Conservation (phyloP, 2,329 filamentous ascomycete genomes). For the Exserohilum rostratum region DNA sequence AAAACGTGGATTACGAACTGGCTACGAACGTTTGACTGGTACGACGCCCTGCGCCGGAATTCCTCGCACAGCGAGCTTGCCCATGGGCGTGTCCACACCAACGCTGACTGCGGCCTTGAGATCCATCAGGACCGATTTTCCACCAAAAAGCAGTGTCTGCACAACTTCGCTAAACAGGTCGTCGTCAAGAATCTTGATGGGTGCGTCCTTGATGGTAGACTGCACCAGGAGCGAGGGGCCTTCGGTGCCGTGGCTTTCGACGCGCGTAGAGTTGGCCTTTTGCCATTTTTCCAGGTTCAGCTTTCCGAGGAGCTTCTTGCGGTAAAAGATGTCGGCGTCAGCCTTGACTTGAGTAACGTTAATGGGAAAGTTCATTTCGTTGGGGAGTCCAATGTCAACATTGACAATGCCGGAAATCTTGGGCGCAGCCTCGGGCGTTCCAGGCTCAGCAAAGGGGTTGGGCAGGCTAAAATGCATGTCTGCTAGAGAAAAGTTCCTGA, state of each 20-base stretch:
- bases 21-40: constrained; percentile 90
- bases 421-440: constrained; percentile 73
- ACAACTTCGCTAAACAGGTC: constrained; percentile 81
- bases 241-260: constrained; percentile 63
- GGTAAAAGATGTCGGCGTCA: constrained; percentile 79
- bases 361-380: constrained; percentile 85
- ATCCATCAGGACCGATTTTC: constrained; percentile 70
- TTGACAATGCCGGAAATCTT: constrained; percentile 82
- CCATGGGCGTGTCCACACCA: constrained; percentile 79
- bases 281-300: constrained; percentile 85
- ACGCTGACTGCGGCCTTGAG: constrained; percentile 84
- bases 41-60: constrained; percentile 85
- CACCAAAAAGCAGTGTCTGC: constrained; percentile 79
- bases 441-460: constrained; percentile 76
- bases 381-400: constrained; percentile 77
- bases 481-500: constrained; percentile 85
- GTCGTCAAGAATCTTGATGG: constrained; percentile 80
- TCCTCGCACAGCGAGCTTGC: constrained; percentile 77
- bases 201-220: constrained; percentile 77
- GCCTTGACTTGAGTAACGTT: constrained; percentile 79
- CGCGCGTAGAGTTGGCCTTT: constrained; percentile 76
- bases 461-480: constrained; percentile 88
- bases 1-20: constrained; percentile 51
- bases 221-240: constrained; percentile 73
- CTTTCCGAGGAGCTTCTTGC: constrained; percentile 76